Evolutionary conservation across 2,329 filamentous ascomycete species (phyloP).

Genomic region (Ceratocystis albifundus): DNA sequence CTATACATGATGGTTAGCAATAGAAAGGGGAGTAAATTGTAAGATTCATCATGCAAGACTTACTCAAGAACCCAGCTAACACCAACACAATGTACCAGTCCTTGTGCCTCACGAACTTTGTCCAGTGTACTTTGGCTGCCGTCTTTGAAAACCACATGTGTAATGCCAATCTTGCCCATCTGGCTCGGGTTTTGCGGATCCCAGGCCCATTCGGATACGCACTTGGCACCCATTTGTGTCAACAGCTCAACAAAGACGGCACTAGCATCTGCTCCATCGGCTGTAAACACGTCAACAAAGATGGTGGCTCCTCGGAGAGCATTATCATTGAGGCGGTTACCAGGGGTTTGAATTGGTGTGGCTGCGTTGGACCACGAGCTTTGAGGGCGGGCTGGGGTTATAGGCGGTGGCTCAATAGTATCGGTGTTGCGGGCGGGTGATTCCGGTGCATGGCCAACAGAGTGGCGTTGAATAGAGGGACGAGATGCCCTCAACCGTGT

Average conservation of each 20-base stretch:
- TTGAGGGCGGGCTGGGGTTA: slow-evolving; percentile 33
- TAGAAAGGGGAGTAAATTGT: slow-evolving; percentile 24
- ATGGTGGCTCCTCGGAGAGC: slow-evolving; percentile 59
- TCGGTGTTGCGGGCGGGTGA: slow-evolving; percentile 22
- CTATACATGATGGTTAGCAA: slow-evolving; percentile 32
- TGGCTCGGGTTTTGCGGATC: slow-evolving; percentile 27
- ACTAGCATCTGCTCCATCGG: slow-evolving; percentile 68
- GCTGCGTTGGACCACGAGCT: slow-evolving; percentile 44
- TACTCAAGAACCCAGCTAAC: slow-evolving; percentile 83
- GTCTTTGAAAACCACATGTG: slow-evolving; percentile 84
- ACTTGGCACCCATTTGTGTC: slow-evolving; percentile 68
- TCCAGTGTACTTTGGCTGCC: slow-evolving; percentile 69
- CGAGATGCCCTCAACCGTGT: slow-evolving; percentile 22
- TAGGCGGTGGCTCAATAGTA: slow-evolving; percentile 24
- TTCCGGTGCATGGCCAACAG: slow-evolving; percentile 23
- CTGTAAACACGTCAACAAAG: slow-evolving; percentile 73
- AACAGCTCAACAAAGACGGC: slow-evolving; percentile 72
- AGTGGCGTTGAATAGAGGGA: slow-evolving; percentile 21
- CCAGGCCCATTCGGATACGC: slow-evolving; percentile 66
- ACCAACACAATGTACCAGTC: slow-evolving; percentile 73
- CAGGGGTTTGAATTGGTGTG: slow-evolving; percentile 43
- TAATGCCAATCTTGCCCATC: slow-evolving; percentile 56
- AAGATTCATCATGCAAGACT: slow-evolving; percentile 31
- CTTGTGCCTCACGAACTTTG: slow-evolving; percentile 60
- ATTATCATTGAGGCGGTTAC: slow-evolving; percentile 33